Evolutionary conservation across 2,329 filamentous ascomycete species (phyloP).

Genomic region (Cryphonectria nitschkei): DNA sequence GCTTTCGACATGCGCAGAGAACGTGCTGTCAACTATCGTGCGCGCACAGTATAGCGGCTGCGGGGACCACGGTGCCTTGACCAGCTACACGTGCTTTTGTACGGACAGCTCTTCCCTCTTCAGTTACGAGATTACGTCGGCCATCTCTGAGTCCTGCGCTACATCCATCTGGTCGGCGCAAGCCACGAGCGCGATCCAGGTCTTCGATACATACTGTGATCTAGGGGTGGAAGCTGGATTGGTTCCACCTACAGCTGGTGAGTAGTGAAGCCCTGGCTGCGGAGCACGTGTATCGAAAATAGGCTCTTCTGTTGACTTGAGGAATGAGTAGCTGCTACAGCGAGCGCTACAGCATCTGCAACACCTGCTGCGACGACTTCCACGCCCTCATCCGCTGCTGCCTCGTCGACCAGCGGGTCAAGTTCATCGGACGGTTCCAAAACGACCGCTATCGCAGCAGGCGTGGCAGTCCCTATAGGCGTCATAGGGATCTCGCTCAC

Average conservation of each 20-base stretch:
- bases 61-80: conserved; percentile 27
- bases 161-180: not conserved
- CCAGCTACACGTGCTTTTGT: conserved; percentile 32
- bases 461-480: not conserved
- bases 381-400: not conserved
- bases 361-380: not conserved
- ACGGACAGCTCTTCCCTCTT: conserved; percentile 27
- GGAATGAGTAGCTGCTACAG: not conserved
- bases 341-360: not conserved
- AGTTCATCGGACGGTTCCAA: not conserved
- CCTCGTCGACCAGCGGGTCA: not conserved
- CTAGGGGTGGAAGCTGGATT: conserved; percentile 20
- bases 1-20: conserved; percentile 30
- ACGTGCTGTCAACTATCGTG: conserved; percentile 29
- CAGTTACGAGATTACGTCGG: conserved; percentile 23
- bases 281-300: not conserved
- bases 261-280: not conserved
- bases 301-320: not conserved
- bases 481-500: not conserved
- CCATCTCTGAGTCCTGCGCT: conserved; percentile 16
- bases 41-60: conserved; percentile 29
- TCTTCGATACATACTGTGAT: conserved; percentile 20
- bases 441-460: not conserved
- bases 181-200: conserved; percentile 15
- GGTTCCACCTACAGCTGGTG: not conserved